Conservation (phyloP, 75 land plant species). For the Picea glauca region DNA sequence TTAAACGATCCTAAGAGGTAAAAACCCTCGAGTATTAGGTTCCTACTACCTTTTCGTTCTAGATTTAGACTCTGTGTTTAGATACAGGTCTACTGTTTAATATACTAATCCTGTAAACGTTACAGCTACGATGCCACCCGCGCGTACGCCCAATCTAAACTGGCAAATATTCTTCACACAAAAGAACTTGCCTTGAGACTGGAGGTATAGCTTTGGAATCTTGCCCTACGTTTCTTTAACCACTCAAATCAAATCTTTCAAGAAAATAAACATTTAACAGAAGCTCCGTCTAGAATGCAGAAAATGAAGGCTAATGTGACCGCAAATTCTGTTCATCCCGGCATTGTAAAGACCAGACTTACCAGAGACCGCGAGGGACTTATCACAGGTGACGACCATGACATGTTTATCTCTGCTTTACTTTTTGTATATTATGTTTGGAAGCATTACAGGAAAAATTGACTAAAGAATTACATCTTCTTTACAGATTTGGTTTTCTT, state of each 20-base stretch:
- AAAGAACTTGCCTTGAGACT: conserved; percentile 52
- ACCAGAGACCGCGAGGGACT: conserved; percentile 61
- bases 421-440: too few species aligned
- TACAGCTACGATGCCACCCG: conserved; percentile 47
- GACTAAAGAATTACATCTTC: too few species aligned
- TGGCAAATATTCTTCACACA: conserved; percentile 81
- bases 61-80: too few species aligned
- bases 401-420: too few species aligned
- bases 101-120: too few species aligned
- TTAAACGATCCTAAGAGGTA: conserved; percentile 47
- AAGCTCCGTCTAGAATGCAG: conserved; percentile 19
- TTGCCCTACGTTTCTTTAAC: too few species aligned
- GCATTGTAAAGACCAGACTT: conserved; percentile 67
- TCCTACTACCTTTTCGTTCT: too few species aligned
- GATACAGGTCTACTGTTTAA: too few species aligned
- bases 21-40: not conserved
- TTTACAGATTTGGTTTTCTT: conserved; percentile 58
- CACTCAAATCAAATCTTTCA: too few species aligned
- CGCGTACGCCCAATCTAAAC: conserved; percentile 83
- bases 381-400: conserved; percentile 41
- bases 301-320: conserved; percentile 67
- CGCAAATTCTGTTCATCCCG: conserved; percentile 89
- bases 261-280: too few species aligned
- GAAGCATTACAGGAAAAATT: too few species aligned
- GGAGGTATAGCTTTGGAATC: not conserved